Evolutionary conservation across 345 rosid species (phyloP).

Genomic region (Mangifera indica): DNA sequence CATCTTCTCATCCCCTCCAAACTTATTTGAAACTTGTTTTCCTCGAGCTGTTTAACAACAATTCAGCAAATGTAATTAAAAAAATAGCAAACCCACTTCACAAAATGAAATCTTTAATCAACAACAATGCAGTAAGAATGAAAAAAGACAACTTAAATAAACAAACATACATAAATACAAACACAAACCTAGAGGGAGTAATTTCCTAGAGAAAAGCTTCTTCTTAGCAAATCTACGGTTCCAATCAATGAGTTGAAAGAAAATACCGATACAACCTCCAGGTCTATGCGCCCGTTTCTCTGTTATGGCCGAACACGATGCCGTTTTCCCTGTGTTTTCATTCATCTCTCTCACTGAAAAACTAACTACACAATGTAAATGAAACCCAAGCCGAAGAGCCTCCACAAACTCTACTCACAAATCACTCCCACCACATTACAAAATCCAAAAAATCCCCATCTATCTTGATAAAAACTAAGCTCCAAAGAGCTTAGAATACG

Average conservation of each 20-base stretch:
- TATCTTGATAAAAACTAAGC: conserved; percentile 13
- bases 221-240: conserved; percentile 78
- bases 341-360: conserved; percentile 38
- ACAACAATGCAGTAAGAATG: neutral
- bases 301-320: conserved; percentile 54
- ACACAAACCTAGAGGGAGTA: conserved; percentile 68
- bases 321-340: conserved; percentile 42
- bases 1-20: conserved; percentile 82
- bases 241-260: conserved; percentile 92
- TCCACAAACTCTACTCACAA: conserved; percentile 4
- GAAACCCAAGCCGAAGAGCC: conserved; percentile 10
- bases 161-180: neutral
- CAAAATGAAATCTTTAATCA: neutral
- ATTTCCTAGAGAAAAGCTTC: conserved; percentile 71
- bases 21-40: conserved; percentile 57
- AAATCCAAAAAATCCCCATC: neutral
- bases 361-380: conserved; percentile 9
- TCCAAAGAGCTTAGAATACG: conserved; percentile 24
- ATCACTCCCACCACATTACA: conserved; percentile 11
- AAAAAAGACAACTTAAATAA: too few species aligned
- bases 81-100: conserved; percentile 1
- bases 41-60: conserved; percentile 40
- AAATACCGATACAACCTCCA: conserved; percentile 88
- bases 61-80: conserved; percentile 8
- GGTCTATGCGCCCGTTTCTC: conserved; percentile 65